Conservation (phyloP, 2,329 filamentous ascomycete genomes). For the Grosmannia penicillata region DNA sequence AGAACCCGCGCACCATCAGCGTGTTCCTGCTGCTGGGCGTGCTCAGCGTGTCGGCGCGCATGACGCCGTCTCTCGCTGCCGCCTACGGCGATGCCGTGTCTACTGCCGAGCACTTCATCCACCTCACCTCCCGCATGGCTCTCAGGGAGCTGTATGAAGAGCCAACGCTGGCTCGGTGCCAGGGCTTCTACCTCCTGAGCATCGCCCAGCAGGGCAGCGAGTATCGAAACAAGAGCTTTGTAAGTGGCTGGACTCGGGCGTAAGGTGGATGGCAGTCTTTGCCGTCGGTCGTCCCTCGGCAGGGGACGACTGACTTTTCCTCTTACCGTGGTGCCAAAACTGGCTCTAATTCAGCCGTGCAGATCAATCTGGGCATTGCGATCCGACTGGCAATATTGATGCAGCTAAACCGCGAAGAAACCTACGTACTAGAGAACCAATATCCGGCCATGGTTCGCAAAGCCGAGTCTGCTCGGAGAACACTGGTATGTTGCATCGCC, state of each 20-base stretch:
- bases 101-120: constrained; percentile 38
- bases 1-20: constrained; percentile 31
- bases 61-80: constrained; percentile 32
- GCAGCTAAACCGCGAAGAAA: constrained; percentile 40
- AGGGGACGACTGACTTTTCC: too few species aligned
- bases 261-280: constrained; percentile 17
- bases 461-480: constrained; percentile 41
- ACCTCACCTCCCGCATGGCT: constrained; percentile 31
- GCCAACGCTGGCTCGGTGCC: constrained; percentile 38
- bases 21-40: constrained; percentile 40
- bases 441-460: constrained; percentile 29
- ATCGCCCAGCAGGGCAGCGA: constrained; percentile 44
- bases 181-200: constrained; percentile 43
- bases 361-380: constrained; percentile 42
- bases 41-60: constrained; percentile 39
- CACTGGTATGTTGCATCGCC: constrained; percentile 26
- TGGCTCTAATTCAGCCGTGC: constrained; percentile 9
- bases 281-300: background rate
- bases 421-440: constrained; percentile 28
- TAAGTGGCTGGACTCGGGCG: too few species aligned
- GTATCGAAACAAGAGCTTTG: constrained; percentile 36
- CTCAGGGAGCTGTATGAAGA: constrained; percentile 34
- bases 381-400: constrained; percentile 40
- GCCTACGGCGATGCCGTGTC: constrained; percentile 34
- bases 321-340: too few species aligned